These are phyloP conservation scores for Arthrobotrys musiformis DNA, from an alignment of 2,329 filamentous ascomycete species.

Conservation along the genomic window DNA sequence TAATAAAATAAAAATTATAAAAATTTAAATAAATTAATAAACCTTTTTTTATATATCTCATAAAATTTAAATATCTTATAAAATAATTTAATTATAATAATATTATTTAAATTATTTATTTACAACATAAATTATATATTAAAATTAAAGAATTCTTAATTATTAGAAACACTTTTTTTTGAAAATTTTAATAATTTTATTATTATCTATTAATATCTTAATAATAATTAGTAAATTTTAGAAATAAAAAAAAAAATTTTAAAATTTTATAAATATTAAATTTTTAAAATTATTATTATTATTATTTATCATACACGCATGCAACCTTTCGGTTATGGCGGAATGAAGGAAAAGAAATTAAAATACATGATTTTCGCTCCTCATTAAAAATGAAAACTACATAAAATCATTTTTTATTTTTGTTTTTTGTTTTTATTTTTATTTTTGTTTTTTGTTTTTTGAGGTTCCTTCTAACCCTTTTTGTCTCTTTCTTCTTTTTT, in stretches of 20 bases:
- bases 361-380: not conserved
- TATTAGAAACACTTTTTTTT: not conserved
- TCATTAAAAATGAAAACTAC: not conserved
- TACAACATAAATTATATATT: too few relatives aligned
- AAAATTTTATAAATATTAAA: too few relatives aligned
- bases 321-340: not conserved
- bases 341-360: not conserved
- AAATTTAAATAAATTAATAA: too few relatives aligned
- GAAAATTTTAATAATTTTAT: not conserved
- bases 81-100: too few relatives aligned
- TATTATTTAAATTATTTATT: too few relatives aligned
- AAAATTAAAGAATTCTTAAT: too few relatives aligned
- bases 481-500: not conserved
- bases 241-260: too few relatives aligned
- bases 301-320: not conserved
- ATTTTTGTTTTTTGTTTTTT: not conserved
- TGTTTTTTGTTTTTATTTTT: not conserved
- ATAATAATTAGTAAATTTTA: not conserved
- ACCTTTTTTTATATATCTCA: too few relatives aligned
- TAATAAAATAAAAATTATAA: too few relatives aligned
- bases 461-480: not conserved
- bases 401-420: not conserved
- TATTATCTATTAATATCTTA: not conserved
- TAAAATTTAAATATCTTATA: too few relatives aligned
- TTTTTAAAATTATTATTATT: conserved; percentile 2